phyloP scores from a whole-genome alignment of 129 eudicot genomes.

The Dittrichia graveolens region DNA sequence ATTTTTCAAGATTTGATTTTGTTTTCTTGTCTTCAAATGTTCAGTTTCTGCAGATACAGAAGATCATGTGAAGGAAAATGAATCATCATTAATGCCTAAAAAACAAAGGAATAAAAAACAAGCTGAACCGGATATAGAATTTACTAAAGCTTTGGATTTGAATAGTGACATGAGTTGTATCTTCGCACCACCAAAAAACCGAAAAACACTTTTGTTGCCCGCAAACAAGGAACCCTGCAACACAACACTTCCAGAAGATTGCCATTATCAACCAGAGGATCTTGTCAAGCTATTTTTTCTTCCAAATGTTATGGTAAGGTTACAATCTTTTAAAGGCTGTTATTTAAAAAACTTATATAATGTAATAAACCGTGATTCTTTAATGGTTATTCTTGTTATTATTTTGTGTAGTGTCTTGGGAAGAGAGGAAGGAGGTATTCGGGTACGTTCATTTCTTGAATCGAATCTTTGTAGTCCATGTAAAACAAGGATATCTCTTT shows the following conservation, averaged over 20 bases:
- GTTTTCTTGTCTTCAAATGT: background rate
- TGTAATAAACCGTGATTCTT: background rate
- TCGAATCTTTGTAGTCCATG: background rate
- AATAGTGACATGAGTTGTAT: constrained; percentile 33
- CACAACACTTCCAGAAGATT: constrained; percentile 72
- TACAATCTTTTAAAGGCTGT: constrained; percentile 4
- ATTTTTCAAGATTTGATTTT: constrained; percentile 5
- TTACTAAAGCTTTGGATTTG: constrained; percentile 37
- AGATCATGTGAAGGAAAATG: constrained; percentile 34
- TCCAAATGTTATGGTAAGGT: constrained; percentile 60
- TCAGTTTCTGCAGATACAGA: constrained; percentile 38
- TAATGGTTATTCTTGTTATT: background rate
- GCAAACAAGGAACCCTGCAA: constrained; percentile 42
- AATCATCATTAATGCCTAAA: constrained; percentile 29
- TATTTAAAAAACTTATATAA: background rate
- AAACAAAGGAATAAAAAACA: constrained; percentile 44
- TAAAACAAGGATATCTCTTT: background rate
- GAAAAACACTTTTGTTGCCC: constrained; percentile 53
- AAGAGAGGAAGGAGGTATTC: constrained; percentile 46
- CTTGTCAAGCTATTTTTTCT: constrained; percentile 68
- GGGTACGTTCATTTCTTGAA: constrained; percentile 46
- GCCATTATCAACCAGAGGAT: constrained; percentile 73
- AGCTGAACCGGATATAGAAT: constrained; percentile 51
- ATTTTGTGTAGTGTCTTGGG: constrained; percentile 53
- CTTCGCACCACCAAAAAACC: constrained; percentile 63